Evolutionary conservation across 2,329 filamentous ascomycete species (phyloP), one percentile per base, ranked within the genome.

Genomic region (Neonectria ditissima): DNA sequence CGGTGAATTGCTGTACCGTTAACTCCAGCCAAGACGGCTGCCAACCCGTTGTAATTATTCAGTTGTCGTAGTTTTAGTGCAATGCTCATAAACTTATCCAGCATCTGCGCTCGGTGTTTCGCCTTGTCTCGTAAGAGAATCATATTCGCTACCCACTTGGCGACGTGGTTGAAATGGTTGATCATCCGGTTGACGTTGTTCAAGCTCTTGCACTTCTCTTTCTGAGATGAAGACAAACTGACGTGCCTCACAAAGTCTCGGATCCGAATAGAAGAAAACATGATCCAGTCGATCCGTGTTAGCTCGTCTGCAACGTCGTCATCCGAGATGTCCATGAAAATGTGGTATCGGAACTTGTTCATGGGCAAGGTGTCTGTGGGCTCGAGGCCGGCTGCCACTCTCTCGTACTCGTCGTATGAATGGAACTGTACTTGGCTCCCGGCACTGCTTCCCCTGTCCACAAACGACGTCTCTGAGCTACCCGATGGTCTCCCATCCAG

Each of bases 11-110:
- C 89, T 2, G 92, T 92, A 63, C 92, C 92, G 75, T 97, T 97
- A 74, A 99, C 91, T 9, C 95, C 96, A 7, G 96, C 95, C 62
- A 99, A 87, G 37, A 99, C 89, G 8, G 96, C 95, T n/a, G 94
- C 95, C 1, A 99, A 84, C 0, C 94, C 92, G 76, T 98, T 98
- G 83, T 98, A 99, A 78, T 99, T 98, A 82, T 98, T 97, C 65
- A 97, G 82, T 74, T 94, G 91, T 41, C 96, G 91, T 53, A 99
- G 83, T 80, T 94, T 95, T 73, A 91, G 75, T 37, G 95, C 94
- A 71, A 99, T 89, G 55, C 87, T 88, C 93, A 98, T 98, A 76
- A 97, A 97, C 76, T 97, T 97, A 77, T 97, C 95, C 59, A 99
- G 81, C 81, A 96, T 95, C 66, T 91, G 87, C 3, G 94, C 94